Evolutionary conservation across 2,329 filamentous ascomycete species (phyloP).

Genomic region (Fonsecaea erecta): DNA sequence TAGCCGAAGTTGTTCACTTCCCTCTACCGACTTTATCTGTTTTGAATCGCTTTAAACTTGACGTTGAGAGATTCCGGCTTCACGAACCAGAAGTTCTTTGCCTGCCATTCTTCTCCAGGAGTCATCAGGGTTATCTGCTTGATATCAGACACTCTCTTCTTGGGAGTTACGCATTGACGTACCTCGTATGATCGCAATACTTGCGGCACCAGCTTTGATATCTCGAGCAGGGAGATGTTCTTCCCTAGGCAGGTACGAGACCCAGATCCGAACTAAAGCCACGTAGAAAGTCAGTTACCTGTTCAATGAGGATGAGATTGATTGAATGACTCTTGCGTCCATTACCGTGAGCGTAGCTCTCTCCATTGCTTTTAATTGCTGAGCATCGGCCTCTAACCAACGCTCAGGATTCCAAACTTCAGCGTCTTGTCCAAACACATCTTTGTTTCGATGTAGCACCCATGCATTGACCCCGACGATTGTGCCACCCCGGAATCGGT

Average conservation of each 20-base stretch:
- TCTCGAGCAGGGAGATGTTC: conserved; percentile 37
- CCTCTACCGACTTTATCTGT: no score
- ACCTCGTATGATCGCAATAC: conserved; percentile 30
- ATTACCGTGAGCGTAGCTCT: conserved; percentile 33
- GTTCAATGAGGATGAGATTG: background rate
- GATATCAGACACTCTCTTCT: no score
- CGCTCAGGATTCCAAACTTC: conserved; percentile 71
- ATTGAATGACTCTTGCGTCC: background rate
- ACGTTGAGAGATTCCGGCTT: no score
- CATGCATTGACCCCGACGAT: conserved; percentile 35
- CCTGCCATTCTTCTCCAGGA: no score
- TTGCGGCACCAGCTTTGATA: conserved; percentile 38
- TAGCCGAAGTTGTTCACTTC: no score
- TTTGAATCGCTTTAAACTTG: no score
- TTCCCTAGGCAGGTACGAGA: conserved; percentile 48
- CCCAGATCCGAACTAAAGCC: conserved; percentile 54
- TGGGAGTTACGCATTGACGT: no score
- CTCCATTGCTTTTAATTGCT: conserved; percentile 56
- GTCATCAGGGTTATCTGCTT: no score
- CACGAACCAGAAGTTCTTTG: no score
- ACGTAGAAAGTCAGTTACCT: background rate
- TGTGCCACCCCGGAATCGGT: conserved; percentile 30
- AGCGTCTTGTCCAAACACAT: conserved; percentile 57
- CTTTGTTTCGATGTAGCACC: conserved; percentile 38
- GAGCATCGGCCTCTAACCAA: conserved; percentile 62